Conservation (phyloP, 805 yeast species). For the Metschnikowia arizonensis region DNA sequence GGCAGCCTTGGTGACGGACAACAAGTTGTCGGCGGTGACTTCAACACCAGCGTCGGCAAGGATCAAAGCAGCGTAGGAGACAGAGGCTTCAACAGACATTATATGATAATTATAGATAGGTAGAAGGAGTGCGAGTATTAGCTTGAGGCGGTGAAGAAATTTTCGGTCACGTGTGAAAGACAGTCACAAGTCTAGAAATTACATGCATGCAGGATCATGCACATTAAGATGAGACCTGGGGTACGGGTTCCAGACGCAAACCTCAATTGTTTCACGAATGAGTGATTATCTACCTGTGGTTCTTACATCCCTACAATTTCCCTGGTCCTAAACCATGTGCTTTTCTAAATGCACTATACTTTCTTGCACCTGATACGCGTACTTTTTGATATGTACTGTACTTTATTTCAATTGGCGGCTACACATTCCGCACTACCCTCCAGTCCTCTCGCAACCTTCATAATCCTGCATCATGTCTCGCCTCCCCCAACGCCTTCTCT, state of each 20-base stretch:
- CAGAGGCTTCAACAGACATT: constrained; percentile 89
- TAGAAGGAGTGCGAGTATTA: neutral
- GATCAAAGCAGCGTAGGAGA: constrained; percentile 97
- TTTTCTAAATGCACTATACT: too few species aligned
- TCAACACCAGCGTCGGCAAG: constrained; percentile 96
- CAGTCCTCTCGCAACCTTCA: neutral
- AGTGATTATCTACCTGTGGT: too few species aligned
- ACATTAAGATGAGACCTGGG: too few species aligned
- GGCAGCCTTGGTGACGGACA: constrained; percentile 75
- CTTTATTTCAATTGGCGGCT: too few species aligned
- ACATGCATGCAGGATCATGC: too few species aligned
- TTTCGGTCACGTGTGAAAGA: constrained; percentile 16
- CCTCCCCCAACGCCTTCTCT: neutral
- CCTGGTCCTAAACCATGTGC: too few species aligned
- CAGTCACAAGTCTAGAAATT: constrained; percentile 13
- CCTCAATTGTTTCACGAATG: too few species aligned
- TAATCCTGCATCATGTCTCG: constrained; percentile 1
- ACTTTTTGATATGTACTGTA: too few species aligned
- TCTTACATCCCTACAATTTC: too few species aligned
- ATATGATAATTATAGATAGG: constrained; percentile 15
- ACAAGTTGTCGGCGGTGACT: constrained; percentile 81
- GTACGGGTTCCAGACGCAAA: too few species aligned
- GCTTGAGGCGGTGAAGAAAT: constrained; percentile 7
- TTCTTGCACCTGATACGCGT: too few species aligned
- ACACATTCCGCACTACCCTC: neutral